Conservation (phyloP, 495 filamentous ascomycete genomes). For the Parachaetomium inaequale region DNA sequence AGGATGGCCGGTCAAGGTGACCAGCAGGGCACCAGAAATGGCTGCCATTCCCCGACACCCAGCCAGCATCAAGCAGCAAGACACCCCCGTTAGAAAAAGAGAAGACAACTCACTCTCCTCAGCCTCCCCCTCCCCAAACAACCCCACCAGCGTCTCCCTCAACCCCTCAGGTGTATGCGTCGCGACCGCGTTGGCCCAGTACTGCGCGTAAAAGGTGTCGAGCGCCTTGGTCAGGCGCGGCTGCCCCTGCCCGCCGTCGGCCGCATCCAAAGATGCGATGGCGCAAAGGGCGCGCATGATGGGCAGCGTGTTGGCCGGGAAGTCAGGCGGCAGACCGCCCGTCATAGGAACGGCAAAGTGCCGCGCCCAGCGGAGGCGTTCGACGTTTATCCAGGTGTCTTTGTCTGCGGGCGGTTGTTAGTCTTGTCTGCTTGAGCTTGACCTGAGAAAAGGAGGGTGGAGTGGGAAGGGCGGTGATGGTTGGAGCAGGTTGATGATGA, state of each 20-base stretch:
- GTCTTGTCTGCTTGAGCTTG: neutral
- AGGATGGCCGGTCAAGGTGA: no score
- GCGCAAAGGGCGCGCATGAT: constrained; percentile 50
- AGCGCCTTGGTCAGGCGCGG: constrained; percentile 44
- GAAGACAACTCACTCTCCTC: constrained; percentile 33
- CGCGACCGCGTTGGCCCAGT: constrained; percentile 53
- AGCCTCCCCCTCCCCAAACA: constrained; percentile 51
- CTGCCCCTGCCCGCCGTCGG: constrained; percentile 24
- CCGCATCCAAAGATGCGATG: constrained; percentile 23
- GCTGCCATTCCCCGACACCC: no score
- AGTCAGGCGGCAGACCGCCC: constrained; percentile 48
- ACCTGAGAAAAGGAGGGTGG: neutral
- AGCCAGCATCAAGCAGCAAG: neutral
- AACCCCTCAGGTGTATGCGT: constrained; percentile 52
- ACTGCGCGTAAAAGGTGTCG: constrained; percentile 51
- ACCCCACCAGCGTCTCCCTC: constrained; percentile 39
- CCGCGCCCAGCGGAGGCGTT: constrained; percentile 60
- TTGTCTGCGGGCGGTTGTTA: constrained; percentile 52
- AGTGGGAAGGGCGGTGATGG: neutral
- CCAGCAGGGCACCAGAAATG: neutral
- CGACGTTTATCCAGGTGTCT: constrained; percentile 56
- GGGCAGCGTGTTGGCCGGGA: constrained; percentile 55
- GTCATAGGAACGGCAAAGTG: constrained; percentile 60
- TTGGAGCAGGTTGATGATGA: no score
- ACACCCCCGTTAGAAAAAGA: neutral